Evolutionary conservation across 2,329 filamentous ascomycete genomes (phyloP).

Genomic region (Didymella keratinophila): DNA sequence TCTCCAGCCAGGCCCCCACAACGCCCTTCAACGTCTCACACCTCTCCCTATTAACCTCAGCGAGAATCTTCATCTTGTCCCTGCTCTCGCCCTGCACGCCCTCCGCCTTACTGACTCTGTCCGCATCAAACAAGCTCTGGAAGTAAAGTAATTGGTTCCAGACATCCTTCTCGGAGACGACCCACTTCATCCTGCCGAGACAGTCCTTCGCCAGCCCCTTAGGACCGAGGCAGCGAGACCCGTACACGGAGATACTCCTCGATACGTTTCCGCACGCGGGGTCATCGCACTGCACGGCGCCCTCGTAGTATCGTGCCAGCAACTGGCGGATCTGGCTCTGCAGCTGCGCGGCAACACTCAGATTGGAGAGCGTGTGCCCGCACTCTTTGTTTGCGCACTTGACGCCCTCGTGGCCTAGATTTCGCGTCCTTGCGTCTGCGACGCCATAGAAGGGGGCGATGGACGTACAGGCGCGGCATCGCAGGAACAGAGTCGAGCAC

Average conservation of each 20-base stretch:
- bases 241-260: slow-evolving; percentile 91
- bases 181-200: slow-evolving; percentile 85
- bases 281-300: slow-evolving; percentile 90
- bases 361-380: slow-evolving; percentile 67
- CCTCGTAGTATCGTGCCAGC: slow-evolving; percentile 88
- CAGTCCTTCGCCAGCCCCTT: slow-evolving; percentile 86
- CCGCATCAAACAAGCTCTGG: slow-evolving; percentile 84
- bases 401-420: slow-evolving; percentile 76
- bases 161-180: slow-evolving; percentile 85
- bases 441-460: slow-evolving; percentile 80
- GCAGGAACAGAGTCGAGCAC: slow-evolving; percentile 76
- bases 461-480: slow-evolving; percentile 81
- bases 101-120: slow-evolving; percentile 70
- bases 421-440: slow-evolving; percentile 35
- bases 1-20: slow-evolving; percentile 84
- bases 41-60: slow-evolving; percentile 80
- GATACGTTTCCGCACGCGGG: slow-evolving; percentile 85
- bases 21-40: slow-evolving; percentile 79
- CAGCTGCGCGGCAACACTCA: slow-evolving; percentile 84
- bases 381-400: slow-evolving; percentile 73
- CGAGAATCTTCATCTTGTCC: slow-evolving; percentile 70
- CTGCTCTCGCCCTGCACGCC: slow-evolving; percentile 59
- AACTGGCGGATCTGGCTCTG: slow-evolving; percentile 82
- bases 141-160: slow-evolving; percentile 97
- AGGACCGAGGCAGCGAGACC: slow-evolving; percentile 86